Percentiles rank a stretch among this genome's conserved stretches.
Evolutionary conservation across 768 basidiomycete genomes (phyloP).

Genomic region (Russula vinacea): DNA sequence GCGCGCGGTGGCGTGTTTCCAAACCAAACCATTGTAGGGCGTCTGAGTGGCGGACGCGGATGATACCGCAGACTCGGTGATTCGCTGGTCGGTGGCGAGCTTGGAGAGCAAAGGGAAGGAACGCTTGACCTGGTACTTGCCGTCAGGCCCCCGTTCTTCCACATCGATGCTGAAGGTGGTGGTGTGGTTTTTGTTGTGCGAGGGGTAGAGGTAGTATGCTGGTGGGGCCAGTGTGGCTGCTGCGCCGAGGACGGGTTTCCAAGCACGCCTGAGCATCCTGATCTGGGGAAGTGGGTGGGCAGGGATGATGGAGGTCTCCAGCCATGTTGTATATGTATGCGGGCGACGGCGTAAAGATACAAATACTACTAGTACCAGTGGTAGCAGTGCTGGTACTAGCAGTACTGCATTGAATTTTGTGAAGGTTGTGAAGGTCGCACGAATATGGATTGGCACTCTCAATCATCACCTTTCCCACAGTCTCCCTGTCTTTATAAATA

Average conservation of each 20-base stretch:
- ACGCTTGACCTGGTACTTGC: slow-evolving; percentile 54
- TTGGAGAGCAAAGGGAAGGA: slow-evolving; percentile 56
- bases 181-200: slow-evolving; percentile 32
- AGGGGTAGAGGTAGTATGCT: slow-evolving; percentile 60
- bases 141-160: slow-evolving; percentile 54
- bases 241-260: slow-evolving; percentile 63
- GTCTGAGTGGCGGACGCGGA: slow-evolving; percentile 39
- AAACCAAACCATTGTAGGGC: slow-evolving; percentile 55
- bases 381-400: too few relatives aligned
- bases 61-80: slow-evolving; percentile 51
- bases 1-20: slow-evolving; percentile 76
- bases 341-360: too few relatives aligned
- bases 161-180: slow-evolving; percentile 62
- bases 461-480: too few relatives aligned
- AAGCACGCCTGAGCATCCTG: slow-evolving; percentile 61
- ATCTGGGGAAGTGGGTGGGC: too few relatives aligned
- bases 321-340: too few relatives aligned
- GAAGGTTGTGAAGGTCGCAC: too few relatives aligned
- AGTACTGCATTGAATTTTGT: too few relatives aligned
- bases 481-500: too few relatives aligned
- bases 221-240: slow-evolving; percentile 56
- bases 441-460: too few relatives aligned
- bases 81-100: slow-evolving; percentile 52
- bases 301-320: not conserved
- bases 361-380: too few relatives aligned